Evolutionary conservation across 768 basidiomycete species (phyloP).

Genomic region (Pleurotus tuoliensis): DNA sequence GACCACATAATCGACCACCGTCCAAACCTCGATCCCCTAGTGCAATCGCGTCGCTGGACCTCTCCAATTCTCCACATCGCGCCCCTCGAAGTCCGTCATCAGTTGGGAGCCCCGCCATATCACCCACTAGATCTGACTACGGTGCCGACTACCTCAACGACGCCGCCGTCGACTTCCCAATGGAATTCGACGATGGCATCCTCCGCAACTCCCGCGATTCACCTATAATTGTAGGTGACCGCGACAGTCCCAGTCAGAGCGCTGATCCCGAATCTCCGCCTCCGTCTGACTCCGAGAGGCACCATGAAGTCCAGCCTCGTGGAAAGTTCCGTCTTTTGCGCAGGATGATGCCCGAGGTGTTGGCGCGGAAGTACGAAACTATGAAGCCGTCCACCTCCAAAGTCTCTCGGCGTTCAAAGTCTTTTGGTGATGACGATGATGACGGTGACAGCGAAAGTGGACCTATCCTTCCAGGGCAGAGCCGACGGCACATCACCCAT

Average conservation of each 20-base stretch:
- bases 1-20: no score
- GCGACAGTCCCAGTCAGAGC: background rate
- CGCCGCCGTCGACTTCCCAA: background rate
- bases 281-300: background rate
- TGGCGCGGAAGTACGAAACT: background rate
- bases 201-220: background rate
- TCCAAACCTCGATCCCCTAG: no score
- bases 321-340: background rate
- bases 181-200: background rate
- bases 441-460: constrained; percentile 29
- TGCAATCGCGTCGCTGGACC: no score
- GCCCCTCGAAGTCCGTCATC: no score
- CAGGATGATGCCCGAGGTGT: background rate
- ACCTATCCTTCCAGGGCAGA: constrained; percentile 49
- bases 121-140: no score
- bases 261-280: background rate
- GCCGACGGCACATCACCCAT: constrained; percentile 33
- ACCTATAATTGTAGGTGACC: background rate
- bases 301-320: background rate
- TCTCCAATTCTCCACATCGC: no score
- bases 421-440: constrained; percentile 29
- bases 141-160: no score
- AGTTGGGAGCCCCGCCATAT: no score
- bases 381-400: background rate
- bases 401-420: background rate